Conservation (phyloP, 2,329 filamentous ascomycete genomes). For the Rhexocercosporidium sp. region DNA sequence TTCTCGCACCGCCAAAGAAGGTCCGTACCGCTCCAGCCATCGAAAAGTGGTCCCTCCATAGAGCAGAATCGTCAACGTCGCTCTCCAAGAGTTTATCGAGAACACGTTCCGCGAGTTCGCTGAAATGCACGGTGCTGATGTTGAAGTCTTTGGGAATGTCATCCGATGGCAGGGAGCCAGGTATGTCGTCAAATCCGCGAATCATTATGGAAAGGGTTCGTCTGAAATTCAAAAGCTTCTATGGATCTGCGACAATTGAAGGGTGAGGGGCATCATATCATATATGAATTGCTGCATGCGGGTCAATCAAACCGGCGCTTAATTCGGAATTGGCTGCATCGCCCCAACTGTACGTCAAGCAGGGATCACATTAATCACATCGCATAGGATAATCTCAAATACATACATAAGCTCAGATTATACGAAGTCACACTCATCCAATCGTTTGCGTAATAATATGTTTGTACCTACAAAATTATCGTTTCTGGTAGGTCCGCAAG, state of each 20-base stretch:
- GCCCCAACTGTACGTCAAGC: neutral
- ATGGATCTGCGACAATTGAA: no score
- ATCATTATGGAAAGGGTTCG: neutral
- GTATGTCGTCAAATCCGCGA: constrained; percentile 12
- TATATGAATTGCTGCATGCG: neutral
- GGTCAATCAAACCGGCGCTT: neutral
- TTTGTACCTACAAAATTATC: neutral
- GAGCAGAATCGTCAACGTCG: neutral
- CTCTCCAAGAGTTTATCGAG: neutral
- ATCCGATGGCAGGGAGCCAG: constrained; percentile 1
- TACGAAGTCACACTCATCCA: neutral
- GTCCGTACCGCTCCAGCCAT: constrained; percentile 1
- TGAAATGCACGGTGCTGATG: neutral
- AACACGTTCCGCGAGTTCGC: neutral
- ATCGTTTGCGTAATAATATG: neutral
- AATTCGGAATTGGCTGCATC: neutral
- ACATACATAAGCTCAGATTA: neutral
- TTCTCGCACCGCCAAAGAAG: neutral
- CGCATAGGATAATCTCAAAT: neutral
- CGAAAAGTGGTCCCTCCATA: constrained; percentile 10
- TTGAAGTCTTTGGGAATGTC: neutral
- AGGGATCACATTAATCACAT: no score
- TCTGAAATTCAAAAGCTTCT: neutral
- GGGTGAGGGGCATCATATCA: neutral
- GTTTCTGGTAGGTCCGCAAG: neutral